Evolutionary conservation across 768 basidiomycete genomes (phyloP), one percentile per base, ranked within the genome.

Genomic region (Serendipita indica): DNA sequence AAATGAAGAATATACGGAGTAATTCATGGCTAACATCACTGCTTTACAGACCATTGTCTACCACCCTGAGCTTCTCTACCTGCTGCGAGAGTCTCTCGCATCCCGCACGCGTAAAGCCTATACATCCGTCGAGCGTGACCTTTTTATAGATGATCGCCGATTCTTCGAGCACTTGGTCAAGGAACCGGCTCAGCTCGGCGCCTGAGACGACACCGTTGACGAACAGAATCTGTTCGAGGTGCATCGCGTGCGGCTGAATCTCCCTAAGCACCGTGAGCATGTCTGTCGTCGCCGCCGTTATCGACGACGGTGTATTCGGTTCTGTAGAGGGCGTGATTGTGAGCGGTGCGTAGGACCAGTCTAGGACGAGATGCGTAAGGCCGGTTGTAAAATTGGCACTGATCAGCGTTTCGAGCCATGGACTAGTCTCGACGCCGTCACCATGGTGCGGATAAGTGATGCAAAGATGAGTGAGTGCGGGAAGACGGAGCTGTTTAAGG

Each of bases 251-350:
- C 1, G 41, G 41, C 27, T 43, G 41, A 6, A 43, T n/a, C 27
- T 43, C 27, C 41, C 41, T n/a, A n/a, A 43, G 41, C 41, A 43
- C 41, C 7, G 18, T 43, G 41, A 43, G 41, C 41, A 43, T 43
- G 41, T 43, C 41, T 1, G 27, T 43, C 41, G 41, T 43, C 41
- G 41, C 7, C 18, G n/a, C 41, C 2, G 16, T n/a, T n/a, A n/a
- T 25, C 35, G 35, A 18, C 18, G 35, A 10, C 35, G 41, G 41
- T n/a, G 18, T 43, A n/a, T 7, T 7, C n/a, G n/a, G 41, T n/a
- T 43, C 41, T n/a, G 41, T 43, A 7, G 16, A 6, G n/a, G n/a
- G 6, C 7, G 7, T 43, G 41, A 25, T 5, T 6, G 18, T 43
- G 41, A 43, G 2, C 6, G 41, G 41, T 2, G 41, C 41, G 27